Base-by-base conservation (phyloP, 495 filamentous ascomycete genomes). In the Aspergillus cavernicola region DNA sequence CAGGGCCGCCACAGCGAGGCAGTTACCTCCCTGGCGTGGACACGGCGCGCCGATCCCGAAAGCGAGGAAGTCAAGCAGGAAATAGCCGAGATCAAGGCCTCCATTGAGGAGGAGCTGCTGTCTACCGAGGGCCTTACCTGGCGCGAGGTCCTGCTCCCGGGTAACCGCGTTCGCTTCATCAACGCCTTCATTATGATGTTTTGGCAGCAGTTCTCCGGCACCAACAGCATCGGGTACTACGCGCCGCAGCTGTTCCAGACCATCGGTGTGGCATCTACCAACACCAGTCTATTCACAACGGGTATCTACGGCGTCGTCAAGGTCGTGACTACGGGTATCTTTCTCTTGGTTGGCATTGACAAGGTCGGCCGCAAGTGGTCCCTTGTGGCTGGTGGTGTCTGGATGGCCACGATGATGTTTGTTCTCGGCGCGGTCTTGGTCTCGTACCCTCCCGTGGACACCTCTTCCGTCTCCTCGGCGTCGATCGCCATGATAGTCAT, bases 401-500 rank as follows among this genome's bases (percentile, higher is more conserved):
- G 81, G 31, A 86, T 86, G 73, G 80, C 76, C 6, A 61, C 77
- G 10, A 79, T 80, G 65, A 89, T 90, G 83, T 85, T 87, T 61
- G 87, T 90, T 61, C 85, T 91, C 54, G 87, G 87, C n/a, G 76
- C 90, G 26, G 87, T 91, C 12, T 48, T 76, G 39, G 69, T 65
- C 6, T 72, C 68, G 6, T 44, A 80, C 38, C 76, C 75, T 0
- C 74, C 74, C 2, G 50, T 62, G 0, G 44, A 62, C 16, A 15
- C 36, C 1, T 11, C 2, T 3, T 15, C 24, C n/a, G 11, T 40
- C 26, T 40, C 19, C 24, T 32, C 23, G 9, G 37, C 36, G 18
- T 22, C 90, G 50, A 46, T 33, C 22, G 43, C 43, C 8, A 46
- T 46, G 43, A 22, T 46, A 9, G 43, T 33, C 4, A 46, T 46